Evolutionary conservation across 2,329 filamentous ascomycete species (phyloP).

Genomic region (Karstenula rhodostoma): DNA sequence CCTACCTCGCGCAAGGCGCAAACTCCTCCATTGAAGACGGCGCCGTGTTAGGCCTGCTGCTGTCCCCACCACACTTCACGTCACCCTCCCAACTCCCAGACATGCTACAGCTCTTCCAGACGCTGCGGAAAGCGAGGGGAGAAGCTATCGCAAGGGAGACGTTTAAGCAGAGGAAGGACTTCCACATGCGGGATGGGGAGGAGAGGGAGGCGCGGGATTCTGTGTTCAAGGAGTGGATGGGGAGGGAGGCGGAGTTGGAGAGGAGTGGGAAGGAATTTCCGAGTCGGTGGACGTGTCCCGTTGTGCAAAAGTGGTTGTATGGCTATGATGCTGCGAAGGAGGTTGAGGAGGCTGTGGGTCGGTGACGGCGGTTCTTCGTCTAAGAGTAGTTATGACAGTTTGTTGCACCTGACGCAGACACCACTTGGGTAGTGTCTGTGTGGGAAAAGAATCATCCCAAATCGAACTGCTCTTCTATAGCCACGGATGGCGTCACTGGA

Average conservation of each 20-base stretch:
- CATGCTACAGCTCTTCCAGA: slow-evolving; percentile 54
- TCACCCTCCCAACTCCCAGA: slow-evolving; percentile 38
- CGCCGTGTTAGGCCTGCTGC: slow-evolving; percentile 66
- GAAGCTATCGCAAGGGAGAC: slow-evolving; percentile 67
- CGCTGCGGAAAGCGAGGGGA: slow-evolving; percentile 55
- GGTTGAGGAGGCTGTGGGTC: slow-evolving; percentile 17
- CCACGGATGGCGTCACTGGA: no score
- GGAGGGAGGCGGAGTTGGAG: slow-evolving; percentile 35
- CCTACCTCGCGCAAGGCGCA: slow-evolving; percentile 55
- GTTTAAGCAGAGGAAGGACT: slow-evolving; percentile 57
- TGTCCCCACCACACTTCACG: slow-evolving; percentile 39
- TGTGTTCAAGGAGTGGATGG: slow-evolving; percentile 62
- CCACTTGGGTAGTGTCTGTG: no score
- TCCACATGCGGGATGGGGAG: slow-evolving; percentile 56
- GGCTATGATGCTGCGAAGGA: slow-evolving; percentile 36
- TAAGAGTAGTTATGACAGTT: no score
- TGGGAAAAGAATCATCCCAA: no score
- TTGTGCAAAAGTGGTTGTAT: slow-evolving; percentile 36
- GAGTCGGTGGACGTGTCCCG: slow-evolving; percentile 59
- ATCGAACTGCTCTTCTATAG: no score
- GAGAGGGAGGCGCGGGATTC: slow-evolving; percentile 65
- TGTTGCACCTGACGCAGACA: no score
- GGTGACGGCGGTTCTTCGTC: not conserved
- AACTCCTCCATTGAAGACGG: slow-evolving; percentile 73
- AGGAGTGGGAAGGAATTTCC: slow-evolving; percentile 63